Percentiles rank a stretch among this genome's conserved stretches.
phyloP scores from a whole-genome alignment of 2,329 filamentous ascomycete genomes.

The Parastagonospora avenae region DNA sequence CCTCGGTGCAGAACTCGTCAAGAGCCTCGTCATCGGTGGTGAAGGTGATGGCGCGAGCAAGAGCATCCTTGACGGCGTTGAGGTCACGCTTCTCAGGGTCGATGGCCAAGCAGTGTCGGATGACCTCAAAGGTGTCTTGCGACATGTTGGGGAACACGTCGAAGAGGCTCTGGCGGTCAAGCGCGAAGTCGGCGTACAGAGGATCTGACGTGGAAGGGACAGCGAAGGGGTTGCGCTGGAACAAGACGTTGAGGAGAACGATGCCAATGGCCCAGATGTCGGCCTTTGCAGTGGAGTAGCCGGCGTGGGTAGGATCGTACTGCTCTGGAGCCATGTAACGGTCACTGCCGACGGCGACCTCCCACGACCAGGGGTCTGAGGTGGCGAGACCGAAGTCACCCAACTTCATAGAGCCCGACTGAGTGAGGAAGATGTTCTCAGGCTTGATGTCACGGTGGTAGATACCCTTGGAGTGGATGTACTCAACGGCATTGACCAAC shows the following conservation, averaged over 20 bases:
- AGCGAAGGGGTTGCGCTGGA: constrained; percentile 95
- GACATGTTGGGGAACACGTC: constrained; percentile 99
- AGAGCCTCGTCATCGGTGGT: constrained; percentile 89
- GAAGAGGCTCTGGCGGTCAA: constrained; percentile 93
- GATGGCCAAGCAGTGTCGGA: constrained; percentile 86
- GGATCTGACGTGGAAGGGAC: constrained; percentile 89
- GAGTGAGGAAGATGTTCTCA: constrained; percentile 95
- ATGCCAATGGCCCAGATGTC: constrained; percentile 98
- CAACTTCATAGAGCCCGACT: constrained; percentile 89
- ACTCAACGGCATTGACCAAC: constrained; percentile 85
- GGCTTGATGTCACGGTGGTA: constrained; percentile 99
- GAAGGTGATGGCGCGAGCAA: constrained; percentile 83
- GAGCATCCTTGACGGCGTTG: constrained; percentile 74
- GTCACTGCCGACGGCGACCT: constrained; percentile 93
- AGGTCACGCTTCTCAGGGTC: constrained; percentile 90
- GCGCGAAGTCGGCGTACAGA: constrained; percentile 88
- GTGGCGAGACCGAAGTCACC: constrained; percentile 96
- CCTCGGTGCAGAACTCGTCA: constrained; percentile 90
- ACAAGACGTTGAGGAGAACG: constrained; percentile 93
- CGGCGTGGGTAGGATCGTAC: constrained; percentile 83
- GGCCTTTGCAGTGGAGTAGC: constrained; percentile 90
- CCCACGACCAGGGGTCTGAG: constrained; percentile 85
- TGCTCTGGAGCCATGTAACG: constrained; percentile 99
- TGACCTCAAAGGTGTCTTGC: constrained; percentile 93
- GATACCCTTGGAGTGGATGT: constrained; percentile 87